Evolutionary conservation across 306 rosid genomes (phyloP), one percentile per base, ranked within the genome.

Genomic region (Mucuna pruriens): DNA sequence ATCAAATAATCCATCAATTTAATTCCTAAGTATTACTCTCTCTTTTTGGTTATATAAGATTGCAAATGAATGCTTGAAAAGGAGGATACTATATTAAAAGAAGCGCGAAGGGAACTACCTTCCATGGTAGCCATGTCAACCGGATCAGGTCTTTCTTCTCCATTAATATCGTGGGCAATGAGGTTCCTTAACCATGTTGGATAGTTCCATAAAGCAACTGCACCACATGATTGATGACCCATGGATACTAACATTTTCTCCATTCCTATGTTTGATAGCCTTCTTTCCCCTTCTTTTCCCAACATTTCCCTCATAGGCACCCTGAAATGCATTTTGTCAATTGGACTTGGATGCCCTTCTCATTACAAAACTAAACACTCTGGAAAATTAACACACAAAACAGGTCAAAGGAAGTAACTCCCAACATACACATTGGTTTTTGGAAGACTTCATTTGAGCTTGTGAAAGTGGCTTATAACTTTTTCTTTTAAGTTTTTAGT

Each of bases 181-280:
- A 93, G 91, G 70, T 81, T 85, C 75, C 96, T 90, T 78, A 93
- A 76, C 92, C 96, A 93, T 68, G 89, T 61, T 20, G 97, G 95
- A 45, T 88, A 89, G 85, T 91, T 91, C 95, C 94, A 91, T 10
- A 93, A 75, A 25, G 86, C 22, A 51, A 89, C 39, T 58, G 88
- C 92, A 64, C 97, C 95, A 83, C 91, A 72, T 54, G 90, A 74
- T 71, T 93, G 97, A 86, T 89, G 94, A 55, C 92, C 97, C 94
- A 91, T 87, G 67, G 95, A 87, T 22, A 89, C 88, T 65, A 91
- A 62, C 91, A 88, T 83, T 39, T 87, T 84, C 74, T 89, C 90
- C 84, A 89, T 78, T 80, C 94, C 97, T 36, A 91, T 85, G 60
- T 76, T 84, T 33, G 89, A 73, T 38, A 88, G 75, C 84, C 85